phyloP scores from a whole-genome alignment of 192 early-diverging fungal species.

The Coemansia sp. region DNA sequence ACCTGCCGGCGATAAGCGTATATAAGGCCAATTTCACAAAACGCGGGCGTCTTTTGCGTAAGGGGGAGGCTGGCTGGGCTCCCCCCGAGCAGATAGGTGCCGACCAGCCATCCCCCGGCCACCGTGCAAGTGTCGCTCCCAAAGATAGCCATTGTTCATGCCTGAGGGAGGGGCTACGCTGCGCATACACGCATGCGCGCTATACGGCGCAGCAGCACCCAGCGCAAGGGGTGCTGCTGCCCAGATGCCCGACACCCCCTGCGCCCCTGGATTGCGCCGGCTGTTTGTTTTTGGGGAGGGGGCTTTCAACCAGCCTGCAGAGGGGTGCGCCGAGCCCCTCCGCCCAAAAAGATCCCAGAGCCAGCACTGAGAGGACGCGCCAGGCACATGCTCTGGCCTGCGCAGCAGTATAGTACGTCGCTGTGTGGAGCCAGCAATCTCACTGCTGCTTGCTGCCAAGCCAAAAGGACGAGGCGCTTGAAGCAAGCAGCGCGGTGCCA shows the following conservation, averaged over 20 bases:
- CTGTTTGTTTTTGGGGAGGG: conserved; percentile 13
- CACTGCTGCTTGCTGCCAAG: conserved; percentile 5
- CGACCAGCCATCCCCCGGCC: conserved; percentile 17
- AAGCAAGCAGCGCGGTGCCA: not conserved
- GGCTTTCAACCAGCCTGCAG: conserved; percentile 11
- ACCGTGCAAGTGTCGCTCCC: conserved; percentile 21
- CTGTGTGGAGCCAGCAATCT: conserved; percentile 3
- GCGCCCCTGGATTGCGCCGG: conserved; percentile 7
- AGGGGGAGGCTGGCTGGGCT: conserved; percentile 13
- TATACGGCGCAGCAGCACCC: conserved; percentile 23
- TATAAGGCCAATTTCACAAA: conserved; percentile 15
- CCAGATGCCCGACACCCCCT: conserved; percentile 5
- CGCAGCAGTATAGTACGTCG: conserved; percentile 10
- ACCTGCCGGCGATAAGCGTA: conserved; percentile 21
- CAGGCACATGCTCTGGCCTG: conserved; percentile 3
- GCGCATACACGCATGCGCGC: conserved; percentile 28
- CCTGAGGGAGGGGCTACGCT: conserved; percentile 24
- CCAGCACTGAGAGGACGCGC: conserved; percentile 5
- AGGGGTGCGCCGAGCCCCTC: conserved; percentile 13
- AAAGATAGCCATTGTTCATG: conserved; percentile 21
- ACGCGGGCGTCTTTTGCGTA: conserved; percentile 2
- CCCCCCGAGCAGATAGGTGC: conserved; percentile 20
- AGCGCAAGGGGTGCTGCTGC: conserved; percentile 7
- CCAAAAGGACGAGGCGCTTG: not conserved
- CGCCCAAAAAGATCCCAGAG: not conserved